phyloP scores from a whole-genome alignment of 139 green algal genomes.

The Chlorella sp. region DNA sequence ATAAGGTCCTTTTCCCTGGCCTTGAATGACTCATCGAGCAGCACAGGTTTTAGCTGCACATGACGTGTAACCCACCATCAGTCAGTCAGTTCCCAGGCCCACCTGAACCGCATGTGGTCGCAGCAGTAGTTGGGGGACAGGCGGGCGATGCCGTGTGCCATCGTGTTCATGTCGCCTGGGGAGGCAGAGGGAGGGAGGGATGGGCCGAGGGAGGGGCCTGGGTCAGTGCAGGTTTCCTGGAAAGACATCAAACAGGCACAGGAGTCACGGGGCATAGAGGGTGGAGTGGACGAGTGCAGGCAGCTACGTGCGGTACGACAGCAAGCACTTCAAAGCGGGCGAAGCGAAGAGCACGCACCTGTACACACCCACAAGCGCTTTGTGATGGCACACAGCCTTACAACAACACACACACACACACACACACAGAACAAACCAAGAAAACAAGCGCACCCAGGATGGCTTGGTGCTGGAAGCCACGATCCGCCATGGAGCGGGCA shows the following conservation, averaged over 20 bases:
- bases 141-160: constrained; percentile 85
- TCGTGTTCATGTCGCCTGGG: constrained; percentile 84
- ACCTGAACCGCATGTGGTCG: constrained; percentile 78
- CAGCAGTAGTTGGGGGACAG: constrained; percentile 82
- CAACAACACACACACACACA: too few species aligned
- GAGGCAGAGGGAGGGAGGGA: background rate
- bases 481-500: constrained; percentile 42
- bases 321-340: background rate
- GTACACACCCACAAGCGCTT: background rate
- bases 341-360: background rate
- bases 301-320: background rate
- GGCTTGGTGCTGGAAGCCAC: constrained; percentile 27
- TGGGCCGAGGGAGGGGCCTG: background rate
- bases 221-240: too few species aligned
- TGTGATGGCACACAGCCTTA: background rate
- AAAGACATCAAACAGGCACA: too few species aligned
- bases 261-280: background rate
- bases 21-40: too few species aligned
- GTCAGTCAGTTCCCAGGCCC: too few species aligned
- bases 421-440: background rate
- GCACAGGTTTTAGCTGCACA: too few species aligned
- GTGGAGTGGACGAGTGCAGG: background rate
- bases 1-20: too few species aligned
- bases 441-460: constrained; percentile 61
- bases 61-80: too few species aligned